phyloP scores from a whole-genome alignment of 441 rosid species.

The Iberis amara region DNA sequence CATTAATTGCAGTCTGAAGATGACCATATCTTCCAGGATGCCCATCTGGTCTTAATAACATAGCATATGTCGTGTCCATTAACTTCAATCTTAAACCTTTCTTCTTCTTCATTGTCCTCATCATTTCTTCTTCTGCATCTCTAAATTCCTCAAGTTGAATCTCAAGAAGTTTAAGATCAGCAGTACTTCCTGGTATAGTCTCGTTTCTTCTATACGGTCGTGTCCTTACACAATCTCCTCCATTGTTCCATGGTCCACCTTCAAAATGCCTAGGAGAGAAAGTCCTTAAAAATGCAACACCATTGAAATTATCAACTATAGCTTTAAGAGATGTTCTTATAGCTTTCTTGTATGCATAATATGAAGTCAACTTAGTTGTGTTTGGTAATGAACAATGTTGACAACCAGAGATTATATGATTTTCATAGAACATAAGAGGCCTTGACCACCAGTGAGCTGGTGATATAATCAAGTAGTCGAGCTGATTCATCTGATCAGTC shows the following conservation, averaged over 20 bases:
- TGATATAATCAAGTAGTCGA: conserved; percentile 51
- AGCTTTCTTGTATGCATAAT: conserved; percentile 35
- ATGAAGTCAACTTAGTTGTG: conserved; percentile 28
- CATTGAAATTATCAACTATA: conserved; percentile 34
- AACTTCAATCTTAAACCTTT: conserved; percentile 41
- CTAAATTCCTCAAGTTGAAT: conserved; percentile 58
- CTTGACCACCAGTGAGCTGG: conserved; percentile 54
- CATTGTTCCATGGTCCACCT: conserved; percentile 39
- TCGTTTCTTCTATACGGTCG: conserved; percentile 33
- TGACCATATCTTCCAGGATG: conserved; percentile 53
- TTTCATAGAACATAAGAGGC: conserved; percentile 42
- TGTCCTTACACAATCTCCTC: conserved; percentile 40
- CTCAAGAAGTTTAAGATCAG: conserved; percentile 40
- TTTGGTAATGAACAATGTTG: conserved; percentile 42
- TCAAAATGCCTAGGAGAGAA: conserved; percentile 45
- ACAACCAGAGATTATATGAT: conserved; percentile 47
- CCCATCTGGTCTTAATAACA: conserved; percentile 78
- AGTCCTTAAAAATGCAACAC: conserved; percentile 35
- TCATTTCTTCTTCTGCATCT: conserved; percentile 44
- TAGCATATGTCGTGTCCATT: conserved; percentile 56
- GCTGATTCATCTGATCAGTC: conserved; percentile 42
- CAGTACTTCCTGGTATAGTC: conserved; percentile 22
- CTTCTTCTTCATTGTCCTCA: too few species aligned
- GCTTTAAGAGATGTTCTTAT: conserved; percentile 34
- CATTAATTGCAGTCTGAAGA: conserved; percentile 37